phyloP scores from a whole-genome alignment of 345 rosid genomes.

The Salix suchowensis region DNA sequence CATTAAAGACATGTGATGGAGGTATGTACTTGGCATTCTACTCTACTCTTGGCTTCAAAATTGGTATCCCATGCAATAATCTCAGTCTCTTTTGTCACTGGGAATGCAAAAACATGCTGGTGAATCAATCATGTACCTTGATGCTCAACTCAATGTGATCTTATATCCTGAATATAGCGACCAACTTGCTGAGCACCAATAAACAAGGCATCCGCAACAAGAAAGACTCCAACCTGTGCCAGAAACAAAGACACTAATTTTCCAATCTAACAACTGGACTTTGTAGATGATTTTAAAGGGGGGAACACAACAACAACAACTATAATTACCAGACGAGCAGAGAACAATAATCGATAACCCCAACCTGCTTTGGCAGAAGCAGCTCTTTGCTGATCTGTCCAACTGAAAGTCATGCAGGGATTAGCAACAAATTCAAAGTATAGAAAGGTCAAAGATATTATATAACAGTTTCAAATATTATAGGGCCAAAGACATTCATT shows the following conservation, averaged over 20 bases:
- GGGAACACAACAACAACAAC: not conserved
- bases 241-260: slow-evolving; percentile 11
- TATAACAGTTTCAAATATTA: not conserved
- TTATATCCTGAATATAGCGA: slow-evolving; percentile 60
- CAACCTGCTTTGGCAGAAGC: slow-evolving; percentile 91
- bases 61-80: not conserved
- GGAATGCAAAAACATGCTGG: not conserved
- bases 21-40: not conserved
- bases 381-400: slow-evolving; percentile 95
- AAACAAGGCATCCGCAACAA: slow-evolving; percentile 72
- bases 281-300: not conserved
- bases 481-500: not conserved
- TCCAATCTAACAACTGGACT: slow-evolving; percentile 1
- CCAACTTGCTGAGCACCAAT: slow-evolving; percentile 72
- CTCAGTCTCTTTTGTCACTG: slow-evolving; percentile 6
- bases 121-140: slow-evolving; percentile 6
- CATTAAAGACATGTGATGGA: not conserved
- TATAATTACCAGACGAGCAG: slow-evolving; percentile 68
- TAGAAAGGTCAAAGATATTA: not conserved
- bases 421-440: not conserved
- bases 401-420: slow-evolving; percentile 36
- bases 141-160: slow-evolving; percentile 47
- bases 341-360: slow-evolving; percentile 68
- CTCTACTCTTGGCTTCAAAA: slow-evolving; percentile 10
- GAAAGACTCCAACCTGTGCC: slow-evolving; percentile 60